phyloP scores from a whole-genome alignment of 2,329 filamentous ascomycete species.

The Botryotinia convoluta region DNA sequence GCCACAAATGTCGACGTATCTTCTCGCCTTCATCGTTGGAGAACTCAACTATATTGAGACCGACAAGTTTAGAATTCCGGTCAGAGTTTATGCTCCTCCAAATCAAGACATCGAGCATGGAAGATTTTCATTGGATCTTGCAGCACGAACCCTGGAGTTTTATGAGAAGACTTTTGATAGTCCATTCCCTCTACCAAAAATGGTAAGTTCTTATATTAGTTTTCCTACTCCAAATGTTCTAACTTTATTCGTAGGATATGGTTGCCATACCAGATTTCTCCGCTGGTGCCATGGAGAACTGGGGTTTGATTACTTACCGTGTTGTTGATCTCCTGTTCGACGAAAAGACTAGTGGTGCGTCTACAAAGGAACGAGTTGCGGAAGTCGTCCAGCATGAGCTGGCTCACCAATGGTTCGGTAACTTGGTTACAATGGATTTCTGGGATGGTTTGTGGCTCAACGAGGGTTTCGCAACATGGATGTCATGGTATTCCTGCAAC shows the following conservation, averaged over 20 bases:
- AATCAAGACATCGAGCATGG: slow-evolving; percentile 89
- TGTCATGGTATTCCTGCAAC: slow-evolving; percentile 94
- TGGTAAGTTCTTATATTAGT: slow-evolving; percentile 44
- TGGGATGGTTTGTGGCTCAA: slow-evolving; percentile 98
- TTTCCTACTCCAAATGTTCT: neutral
- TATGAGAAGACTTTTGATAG: slow-evolving; percentile 94
- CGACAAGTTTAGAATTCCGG: slow-evolving; percentile 83
- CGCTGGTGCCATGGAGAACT: slow-evolving; percentile 95
- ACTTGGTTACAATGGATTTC: slow-evolving; percentile 97
- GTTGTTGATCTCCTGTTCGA: slow-evolving; percentile 89
- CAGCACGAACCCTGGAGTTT: slow-evolving; percentile 84
- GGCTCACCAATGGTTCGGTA: slow-evolving; percentile 98
- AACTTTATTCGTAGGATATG: slow-evolving; percentile 57
- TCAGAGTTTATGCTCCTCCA: slow-evolving; percentile 90
- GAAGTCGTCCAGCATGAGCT: slow-evolving; percentile 96
- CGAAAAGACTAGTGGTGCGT: slow-evolving; percentile 85
- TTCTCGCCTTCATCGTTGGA: slow-evolving; percentile 89
- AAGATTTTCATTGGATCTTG: slow-evolving; percentile 84
- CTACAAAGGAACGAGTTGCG: slow-evolving; percentile 87
- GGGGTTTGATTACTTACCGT: slow-evolving; percentile 93
- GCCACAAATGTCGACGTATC: slow-evolving; percentile 93
- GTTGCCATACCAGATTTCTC: slow-evolving; percentile 95
- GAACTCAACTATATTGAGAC: slow-evolving; percentile 94
- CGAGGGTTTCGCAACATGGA: slow-evolving; percentile 87
- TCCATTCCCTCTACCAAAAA: slow-evolving; percentile 84